phyloP scores from a whole-genome alignment of 2,329 filamentous ascomycete species.

The Septoria linicola region DNA sequence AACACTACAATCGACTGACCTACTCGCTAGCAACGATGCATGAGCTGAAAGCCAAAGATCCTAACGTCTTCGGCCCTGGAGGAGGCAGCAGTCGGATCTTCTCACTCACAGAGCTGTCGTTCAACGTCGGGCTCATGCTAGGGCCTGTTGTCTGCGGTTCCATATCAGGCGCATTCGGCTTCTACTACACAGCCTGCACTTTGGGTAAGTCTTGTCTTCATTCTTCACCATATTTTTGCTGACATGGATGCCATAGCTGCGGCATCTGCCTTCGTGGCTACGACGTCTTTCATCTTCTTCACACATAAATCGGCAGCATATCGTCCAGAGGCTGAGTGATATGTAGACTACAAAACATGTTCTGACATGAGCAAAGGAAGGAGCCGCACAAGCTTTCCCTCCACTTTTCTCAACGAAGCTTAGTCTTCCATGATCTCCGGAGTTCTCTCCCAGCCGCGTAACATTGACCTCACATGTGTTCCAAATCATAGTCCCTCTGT shows the following conservation, averaged over 20 bases:
- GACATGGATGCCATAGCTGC: constrained; percentile 1
- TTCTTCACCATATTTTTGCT: neutral
- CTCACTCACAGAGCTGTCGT: constrained; percentile 24
- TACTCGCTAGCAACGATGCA: constrained; percentile 13
- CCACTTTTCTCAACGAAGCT: too few relatives aligned
- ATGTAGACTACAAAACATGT: too few relatives aligned
- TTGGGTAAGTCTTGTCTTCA: constrained; percentile 13
- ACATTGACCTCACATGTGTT: too few relatives aligned
- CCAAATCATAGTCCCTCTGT: too few relatives aligned
- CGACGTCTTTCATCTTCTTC: constrained; percentile 22
- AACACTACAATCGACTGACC: neutral
- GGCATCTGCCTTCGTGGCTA: constrained; percentile 9
- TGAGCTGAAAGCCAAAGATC: constrained; percentile 17
- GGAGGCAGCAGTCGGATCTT: constrained; percentile 23
- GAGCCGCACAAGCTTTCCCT: too few relatives aligned
- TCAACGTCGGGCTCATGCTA: constrained; percentile 20
- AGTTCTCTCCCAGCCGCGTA: too few relatives aligned
- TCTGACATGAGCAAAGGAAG: too few relatives aligned
- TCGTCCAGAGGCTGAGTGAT: too few relatives aligned
- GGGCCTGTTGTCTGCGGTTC: constrained; percentile 23
- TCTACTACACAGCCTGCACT: constrained; percentile 19
- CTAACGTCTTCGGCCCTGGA: constrained; percentile 21
- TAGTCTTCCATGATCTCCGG: too few relatives aligned
- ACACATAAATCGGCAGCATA: constrained; percentile 21
- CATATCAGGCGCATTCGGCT: constrained; percentile 20